Evolutionary conservation across 148 eudicot genomes (phyloP), one percentile per base, ranked within the genome.

Genomic region (Drosera capensis): DNA sequence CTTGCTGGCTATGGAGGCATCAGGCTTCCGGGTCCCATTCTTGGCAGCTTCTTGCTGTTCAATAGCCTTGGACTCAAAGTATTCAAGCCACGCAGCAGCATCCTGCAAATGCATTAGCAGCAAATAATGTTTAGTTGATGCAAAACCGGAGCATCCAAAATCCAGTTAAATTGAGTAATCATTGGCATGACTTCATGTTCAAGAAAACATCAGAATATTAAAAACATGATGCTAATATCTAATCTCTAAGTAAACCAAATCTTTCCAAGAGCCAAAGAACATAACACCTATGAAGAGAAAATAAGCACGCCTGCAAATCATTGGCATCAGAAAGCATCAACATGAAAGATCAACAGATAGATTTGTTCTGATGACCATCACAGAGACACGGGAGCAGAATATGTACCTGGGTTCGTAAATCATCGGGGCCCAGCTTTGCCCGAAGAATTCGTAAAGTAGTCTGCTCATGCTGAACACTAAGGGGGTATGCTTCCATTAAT

Each of bases 1-100:
- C 68, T 92, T 92, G 74, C 99, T 92, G 51, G 99, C 99, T 54
- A 92, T 92, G 25, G 99, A 92, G 54, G 99, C 95, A 70, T 92
- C 99, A 45, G 95, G 99, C 69, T 82, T 92, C 55, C 74, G 64
- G 45, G 90, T 92, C 40, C 99, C 99, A 60, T 85, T 85, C 61
- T 86, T 28, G 31, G 31, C 31, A 28, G 31, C 31, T 28, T 28
- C 31, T 28, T 0, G 31, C 0, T 28, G 0, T 28, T 28, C 31
- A 28, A 28, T 5, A 0, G 31, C 31, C 31, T 28, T 28, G 31
- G 31, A 28, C 11, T 28, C 31, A 28, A 28, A 28, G 31, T 28
- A 28, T 11, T 28, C 0, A 28, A 28, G 31, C 31, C 31, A 28
- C 5, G 31, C 11, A 28, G 31, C 31, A 28, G 31, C 31, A 28